Base-by-base conservation (phyloP, 2,329 filamentous ascomycete genomes). In the Rutstroemia sp. region DNA sequence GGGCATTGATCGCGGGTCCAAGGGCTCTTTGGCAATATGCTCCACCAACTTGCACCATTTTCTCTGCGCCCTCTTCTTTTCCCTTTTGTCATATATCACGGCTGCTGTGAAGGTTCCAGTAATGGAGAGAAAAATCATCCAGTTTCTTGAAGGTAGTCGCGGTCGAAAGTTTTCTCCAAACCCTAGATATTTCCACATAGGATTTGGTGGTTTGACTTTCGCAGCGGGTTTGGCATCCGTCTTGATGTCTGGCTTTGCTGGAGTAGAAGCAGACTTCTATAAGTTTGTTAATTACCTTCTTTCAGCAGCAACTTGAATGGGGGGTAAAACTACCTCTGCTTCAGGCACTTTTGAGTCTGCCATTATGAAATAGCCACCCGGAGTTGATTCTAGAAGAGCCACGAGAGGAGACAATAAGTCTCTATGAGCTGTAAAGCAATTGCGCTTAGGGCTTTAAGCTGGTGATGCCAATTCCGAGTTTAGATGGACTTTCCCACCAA, bases 61-160 rank as follows among this genome's bases (percentile, higher is more conserved):
- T 61, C 87, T 81, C 56, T 94, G 92, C 53, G 86, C 85, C 60
- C 85, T 84, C 66, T 86, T 88, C 77, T 92, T 96, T 74, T 97
- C 87, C 58, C 89, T 86, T 68, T 89, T 89, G 73, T 99, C 94
- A 77, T 99, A 96, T 69, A 94, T 81, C 56, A 97, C 79, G 52
- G 90, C 88, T 16, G 82, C 84, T 5, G 89, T 83, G 69, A 96
- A 87, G 48, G 88, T 82, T 53, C 86, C 86, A 10, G 87, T 86
- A 55, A 97, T 72, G 48, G 87, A 78, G 72, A 92, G 84, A 75
- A 99, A 99, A 67, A 99, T 96, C 74, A 94, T 83, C 94, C 94
- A 99, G 71, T 97, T 97, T 60, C 94, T 88, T 17, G 92, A 97
- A 7, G 94, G 94, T 17, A 99, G 83, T 72, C 84, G 90, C 65